Base-by-base conservation (phyloP, 2,329 filamentous ascomycete species). In the Teratosphaeria destructans region DNA sequence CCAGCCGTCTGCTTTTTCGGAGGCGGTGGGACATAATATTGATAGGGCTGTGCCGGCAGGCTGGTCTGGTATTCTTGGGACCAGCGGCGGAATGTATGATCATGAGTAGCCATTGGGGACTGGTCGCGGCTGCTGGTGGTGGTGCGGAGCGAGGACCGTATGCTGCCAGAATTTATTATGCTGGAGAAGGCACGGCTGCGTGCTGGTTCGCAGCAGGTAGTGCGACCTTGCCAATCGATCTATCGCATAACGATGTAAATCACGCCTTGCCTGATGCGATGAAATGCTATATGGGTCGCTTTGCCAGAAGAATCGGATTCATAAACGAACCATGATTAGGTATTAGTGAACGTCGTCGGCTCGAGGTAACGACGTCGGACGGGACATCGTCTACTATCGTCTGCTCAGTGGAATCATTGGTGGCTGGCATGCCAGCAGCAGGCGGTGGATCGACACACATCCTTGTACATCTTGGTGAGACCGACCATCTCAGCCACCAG, bases 21-120 rank as follows among this genome's bases (percentile, higher is more conserved):
- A 5, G 69, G 68, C 27, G 68, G 66, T 58, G 29, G 29, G 29
- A 67, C 61, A 60, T 72, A 71, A 64, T 72, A 70, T 37, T 67
- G 61, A 59, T 67, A 70, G 12, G 70, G 69, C 2, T 49, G 43
- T 10, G n/a, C 19, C 16, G 43, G 43, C 19, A 49, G 16, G 23
- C 43, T 26, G n/a, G 43, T 49, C 43, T 49, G 43, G 19, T 49
- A 49, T n/a, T 49, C 43, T 49, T 49, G 43, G 8, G 43, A 49
- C 43, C 43, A 49, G 2, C 29, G 29, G 29, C 29, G 29, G 29
- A 7, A 32, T 5, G 29, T 32, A 7, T 5, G 4, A 32, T 32
- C 7, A 32, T 32, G 4, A 32, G 4, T 32, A 32, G 29, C 19
- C n/a, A 10, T n/a, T n/a, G 16, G 23, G 16, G n/a, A 19, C 16